Percentiles rank a stretch among this genome's conserved stretches.
Evolutionary conservation across 2,329 filamentous ascomycete species (phyloP).

Genomic region (Pseudocercospora cruenta): DNA sequence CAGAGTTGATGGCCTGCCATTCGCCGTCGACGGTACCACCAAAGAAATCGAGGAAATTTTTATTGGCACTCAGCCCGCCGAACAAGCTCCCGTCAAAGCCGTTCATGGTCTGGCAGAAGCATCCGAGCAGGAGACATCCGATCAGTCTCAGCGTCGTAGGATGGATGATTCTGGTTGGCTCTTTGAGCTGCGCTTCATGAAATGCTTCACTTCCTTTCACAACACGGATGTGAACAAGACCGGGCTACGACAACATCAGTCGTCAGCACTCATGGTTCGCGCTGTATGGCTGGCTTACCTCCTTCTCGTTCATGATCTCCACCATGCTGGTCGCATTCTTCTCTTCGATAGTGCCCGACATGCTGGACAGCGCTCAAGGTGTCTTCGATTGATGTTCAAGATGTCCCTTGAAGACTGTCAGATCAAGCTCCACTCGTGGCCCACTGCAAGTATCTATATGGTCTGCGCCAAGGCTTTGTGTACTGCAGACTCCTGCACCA

Average conservation of each 20-base stretch:
- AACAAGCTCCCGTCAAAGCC: conserved; percentile 64
- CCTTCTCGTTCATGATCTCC: conserved; percentile 19
- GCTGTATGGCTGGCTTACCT: conserved; percentile 7
- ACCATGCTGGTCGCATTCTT: conserved; percentile 17
- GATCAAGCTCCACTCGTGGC: background rate
- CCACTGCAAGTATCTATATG: conserved; percentile 15
- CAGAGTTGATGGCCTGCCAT: conserved; percentile 50
- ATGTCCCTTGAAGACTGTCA: background rate
- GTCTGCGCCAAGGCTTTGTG: conserved; percentile 8
- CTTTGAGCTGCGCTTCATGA: conserved; percentile 59
- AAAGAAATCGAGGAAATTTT: conserved; percentile 48
- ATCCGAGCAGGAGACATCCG: conserved; percentile 39
- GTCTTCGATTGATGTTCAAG: background rate
- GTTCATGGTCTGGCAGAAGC: conserved; percentile 49
- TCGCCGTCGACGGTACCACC: conserved; percentile 46
- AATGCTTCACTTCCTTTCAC: conserved; percentile 58
- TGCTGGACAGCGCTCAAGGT: conserved; percentile 1
- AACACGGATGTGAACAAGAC: conserved; percentile 32
- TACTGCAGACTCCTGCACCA: background rate
- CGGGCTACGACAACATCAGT: background rate
- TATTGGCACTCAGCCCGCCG: conserved; percentile 58
- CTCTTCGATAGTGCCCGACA: conserved; percentile 13
- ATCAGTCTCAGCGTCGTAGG: conserved; percentile 29
- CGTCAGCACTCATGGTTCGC: background rate
- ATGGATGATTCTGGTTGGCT: conserved; percentile 45